Percentiles rank a stretch among this genome's conserved stretches.
These are phyloP conservation scores for Didymella glomerata DNA, from an alignment of 2,329 filamentous ascomycete species.

Conservation along the genomic window DNA sequence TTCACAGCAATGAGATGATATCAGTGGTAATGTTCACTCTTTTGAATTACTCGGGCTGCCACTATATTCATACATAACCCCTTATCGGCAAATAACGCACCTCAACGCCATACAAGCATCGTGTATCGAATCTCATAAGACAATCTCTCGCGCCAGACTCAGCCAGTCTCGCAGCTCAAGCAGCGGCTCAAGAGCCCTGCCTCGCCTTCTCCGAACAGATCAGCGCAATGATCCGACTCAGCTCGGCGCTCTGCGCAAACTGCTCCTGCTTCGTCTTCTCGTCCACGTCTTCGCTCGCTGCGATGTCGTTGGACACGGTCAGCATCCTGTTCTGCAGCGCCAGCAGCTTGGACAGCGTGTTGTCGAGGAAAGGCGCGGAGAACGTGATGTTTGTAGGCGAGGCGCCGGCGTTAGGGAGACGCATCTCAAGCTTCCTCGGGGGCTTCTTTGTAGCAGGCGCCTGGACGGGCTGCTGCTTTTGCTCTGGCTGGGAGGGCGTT, in stretches of 20 bases:
- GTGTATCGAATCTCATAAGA: not conserved
- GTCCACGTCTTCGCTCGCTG: conserved; percentile 55
- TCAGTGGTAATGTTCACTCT: not conserved
- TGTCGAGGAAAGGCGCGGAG: conserved; percentile 63
- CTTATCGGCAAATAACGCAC: no score
- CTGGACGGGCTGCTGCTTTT: conserved; percentile 27
- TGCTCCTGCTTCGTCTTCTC: conserved; percentile 60
- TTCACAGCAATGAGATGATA: no score
- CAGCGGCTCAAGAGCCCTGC: conserved; percentile 49
- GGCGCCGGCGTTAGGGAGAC: conserved; percentile 50
- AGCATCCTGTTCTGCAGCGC: conserved; percentile 61
- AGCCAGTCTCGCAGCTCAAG: no score
- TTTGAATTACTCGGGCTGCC: conserved; percentile 12
- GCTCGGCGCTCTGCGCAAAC: conserved; percentile 59
- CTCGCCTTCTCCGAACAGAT: conserved; percentile 63
- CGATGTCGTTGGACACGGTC: conserved; percentile 57
- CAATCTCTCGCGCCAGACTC: not conserved
- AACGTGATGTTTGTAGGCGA: conserved; percentile 56
- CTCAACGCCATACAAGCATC: conserved; percentile 17
- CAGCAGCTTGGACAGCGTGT: conserved; percentile 61
- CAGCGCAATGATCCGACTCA: conserved; percentile 60
- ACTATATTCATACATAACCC: conserved; percentile 13
- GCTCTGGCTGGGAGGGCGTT: conserved; percentile 32
- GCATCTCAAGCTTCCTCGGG: conserved; percentile 61
- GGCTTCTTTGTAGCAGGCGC: conserved; percentile 45